These are phyloP conservation scores for Daucus carota DNA, from an alignment of 129 eudicot genomes.

Conservation along the genomic window DH1_v3.0 NC_030382.2:42634001-42634500, in stretches of 20 bases:
- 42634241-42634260: constrained; percentile 18
- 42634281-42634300: neutral
- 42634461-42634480: no score
- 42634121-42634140: constrained; percentile 68
- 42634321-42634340: neutral
- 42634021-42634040: neutral
- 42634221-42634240: constrained; percentile 70
- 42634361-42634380: no score
- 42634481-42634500: no score
- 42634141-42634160: constrained; percentile 49
- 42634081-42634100: neutral
- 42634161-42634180: constrained; percentile 40
- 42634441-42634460: no score
- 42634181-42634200: constrained; percentile 40
- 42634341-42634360: neutral
- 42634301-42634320: neutral
- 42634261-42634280: neutral
- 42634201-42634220: constrained; percentile 70
- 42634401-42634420: no score
- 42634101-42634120: constrained; percentile 31
- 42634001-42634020: neutral
- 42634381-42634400: no score
- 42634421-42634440: no score
- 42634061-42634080: neutral
- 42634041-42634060: neutral